A percentile compares a stretch with the other conserved stretches of the same genome.
Conservation (phyloP, 1,284 basidiomycete species). For the Lentinus polychrous region DNA sequence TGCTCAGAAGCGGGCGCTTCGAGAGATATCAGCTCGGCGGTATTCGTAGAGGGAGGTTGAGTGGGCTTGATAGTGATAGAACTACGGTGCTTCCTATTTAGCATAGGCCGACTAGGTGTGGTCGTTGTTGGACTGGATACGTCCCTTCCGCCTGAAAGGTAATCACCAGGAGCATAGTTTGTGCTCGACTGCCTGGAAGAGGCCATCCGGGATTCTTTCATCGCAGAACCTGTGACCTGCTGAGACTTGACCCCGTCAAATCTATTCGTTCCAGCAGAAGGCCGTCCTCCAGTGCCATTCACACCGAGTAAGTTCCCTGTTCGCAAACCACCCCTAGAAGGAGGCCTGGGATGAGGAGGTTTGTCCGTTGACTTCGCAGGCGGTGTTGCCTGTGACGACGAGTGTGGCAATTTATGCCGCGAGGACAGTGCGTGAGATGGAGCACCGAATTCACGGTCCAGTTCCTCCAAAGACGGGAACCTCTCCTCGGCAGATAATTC, state of each 20-base stretch:
- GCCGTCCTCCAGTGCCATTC: constrained; percentile 2
- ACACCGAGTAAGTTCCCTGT: constrained; percentile 6
- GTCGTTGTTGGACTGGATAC: background rate
- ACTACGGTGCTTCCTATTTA: constrained; percentile 37
- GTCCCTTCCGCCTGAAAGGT: background rate
- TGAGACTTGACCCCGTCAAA: constrained; percentile 32
- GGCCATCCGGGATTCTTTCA: constrained; percentile 35
- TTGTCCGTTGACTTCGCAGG: constrained; percentile 10
- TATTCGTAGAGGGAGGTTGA: background rate
- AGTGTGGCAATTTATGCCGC: constrained; percentile 6
- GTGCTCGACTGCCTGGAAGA: constrained; percentile 13
- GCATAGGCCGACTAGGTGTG: constrained; percentile 23
- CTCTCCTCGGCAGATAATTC: constrained; percentile 53
- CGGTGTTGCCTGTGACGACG: constrained; percentile 9
- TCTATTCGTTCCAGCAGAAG: constrained; percentile 7
- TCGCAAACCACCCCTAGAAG: constrained; percentile 8
- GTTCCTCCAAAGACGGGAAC: constrained; percentile 73
- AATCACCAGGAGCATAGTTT: background rate
- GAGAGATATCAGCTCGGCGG: background rate
- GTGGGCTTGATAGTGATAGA: constrained; percentile 29
- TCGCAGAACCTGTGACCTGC: constrained; percentile 49
- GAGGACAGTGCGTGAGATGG: constrained; percentile 13
- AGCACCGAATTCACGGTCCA: constrained; percentile 55
- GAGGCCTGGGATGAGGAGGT: constrained; percentile 3
- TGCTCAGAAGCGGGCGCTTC: background rate